These are phyloP conservation scores for Malassezia globosa DNA, from an alignment of 1,284 basidiomycete genomes.

Conservation along the genomic window DNA sequence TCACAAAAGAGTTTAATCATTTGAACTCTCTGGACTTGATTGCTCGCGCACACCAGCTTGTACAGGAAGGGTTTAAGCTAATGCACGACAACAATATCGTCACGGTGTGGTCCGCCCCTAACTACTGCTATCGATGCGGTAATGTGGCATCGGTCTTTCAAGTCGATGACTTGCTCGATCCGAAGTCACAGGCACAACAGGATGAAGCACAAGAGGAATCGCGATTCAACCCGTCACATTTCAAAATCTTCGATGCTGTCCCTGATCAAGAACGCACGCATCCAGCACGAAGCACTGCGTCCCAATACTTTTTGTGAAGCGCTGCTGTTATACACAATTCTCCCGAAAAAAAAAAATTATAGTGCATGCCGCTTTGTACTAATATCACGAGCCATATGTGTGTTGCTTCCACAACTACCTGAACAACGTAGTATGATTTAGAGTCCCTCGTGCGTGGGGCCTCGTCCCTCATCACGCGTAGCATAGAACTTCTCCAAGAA, in stretches of 20 bases:
- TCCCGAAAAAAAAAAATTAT: too few species aligned
- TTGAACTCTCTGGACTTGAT: conserved; percentile 72
- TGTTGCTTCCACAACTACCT: conserved; percentile 1
- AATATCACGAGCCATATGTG: conserved; percentile 4
- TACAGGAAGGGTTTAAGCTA: conserved; percentile 53
- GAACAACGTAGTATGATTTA: too few species aligned
- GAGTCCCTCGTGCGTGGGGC: conserved; percentile 20
- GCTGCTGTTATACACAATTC: background rate
- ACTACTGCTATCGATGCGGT: conserved; percentile 42
- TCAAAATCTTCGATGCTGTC: conserved; percentile 49
- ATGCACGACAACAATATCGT: conserved; percentile 36
- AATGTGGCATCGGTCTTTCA: conserved; percentile 47
- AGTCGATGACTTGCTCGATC: conserved; percentile 29
- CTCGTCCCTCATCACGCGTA: conserved; percentile 42
- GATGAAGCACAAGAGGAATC: conserved; percentile 19
- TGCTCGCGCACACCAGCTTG: conserved; percentile 84
- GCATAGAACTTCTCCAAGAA: conserved; percentile 78
- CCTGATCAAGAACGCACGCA: conserved; percentile 29
- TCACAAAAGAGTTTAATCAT: conserved; percentile 88
- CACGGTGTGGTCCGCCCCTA: conserved; percentile 36
- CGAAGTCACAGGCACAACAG: background rate
- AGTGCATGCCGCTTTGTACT: conserved; percentile 10
- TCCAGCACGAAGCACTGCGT: conserved; percentile 19
- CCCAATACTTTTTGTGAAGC: conserved; percentile 28
- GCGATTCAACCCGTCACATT: conserved; percentile 40